phyloP scores from a whole-genome alignment of 2,329 filamentous ascomycete genomes.

The Calonectria honghensis region DNA sequence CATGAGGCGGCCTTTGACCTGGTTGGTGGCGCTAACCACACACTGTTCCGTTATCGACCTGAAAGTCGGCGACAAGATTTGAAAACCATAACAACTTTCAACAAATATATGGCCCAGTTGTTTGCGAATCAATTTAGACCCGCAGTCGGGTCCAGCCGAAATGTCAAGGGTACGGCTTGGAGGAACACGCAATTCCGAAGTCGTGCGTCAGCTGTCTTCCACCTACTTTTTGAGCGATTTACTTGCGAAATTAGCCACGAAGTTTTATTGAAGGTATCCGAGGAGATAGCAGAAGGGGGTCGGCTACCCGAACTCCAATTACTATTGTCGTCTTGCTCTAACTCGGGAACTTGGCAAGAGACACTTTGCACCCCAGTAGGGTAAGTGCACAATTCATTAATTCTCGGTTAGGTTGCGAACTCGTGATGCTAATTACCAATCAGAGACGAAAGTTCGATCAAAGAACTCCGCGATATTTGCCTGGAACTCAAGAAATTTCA shows the following conservation, averaged over 20 bases:
- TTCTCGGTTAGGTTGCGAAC: fast-evolving
- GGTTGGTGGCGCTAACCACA: background rate
- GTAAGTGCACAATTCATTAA: background rate
- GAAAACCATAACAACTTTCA: background rate
- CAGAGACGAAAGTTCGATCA: background rate
- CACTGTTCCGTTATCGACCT: background rate
- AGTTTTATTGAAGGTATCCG: constrained; percentile 3
- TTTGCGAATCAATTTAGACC: background rate
- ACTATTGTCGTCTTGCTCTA: background rate
- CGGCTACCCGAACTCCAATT: background rate
- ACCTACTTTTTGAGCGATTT: background rate
- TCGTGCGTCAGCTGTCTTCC: background rate
- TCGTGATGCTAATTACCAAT: background rate
- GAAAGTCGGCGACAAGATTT: background rate
- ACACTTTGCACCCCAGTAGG: background rate
- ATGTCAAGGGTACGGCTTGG: background rate
- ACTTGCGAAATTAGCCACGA: background rate
- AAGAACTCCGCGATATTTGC: background rate
- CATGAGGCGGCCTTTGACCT: constrained; percentile 7
- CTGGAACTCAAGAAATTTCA: background rate
- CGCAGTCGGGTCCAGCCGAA: background rate
- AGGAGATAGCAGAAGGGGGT: background rate
- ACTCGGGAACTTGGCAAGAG: background rate
- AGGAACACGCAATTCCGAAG: background rate
- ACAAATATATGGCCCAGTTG: background rate